Percentiles rank a stretch among this genome's conserved stretches.
phyloP scores from a whole-genome alignment of 2,329 filamentous ascomycete species.

The Cladosporium sp. region DNA sequence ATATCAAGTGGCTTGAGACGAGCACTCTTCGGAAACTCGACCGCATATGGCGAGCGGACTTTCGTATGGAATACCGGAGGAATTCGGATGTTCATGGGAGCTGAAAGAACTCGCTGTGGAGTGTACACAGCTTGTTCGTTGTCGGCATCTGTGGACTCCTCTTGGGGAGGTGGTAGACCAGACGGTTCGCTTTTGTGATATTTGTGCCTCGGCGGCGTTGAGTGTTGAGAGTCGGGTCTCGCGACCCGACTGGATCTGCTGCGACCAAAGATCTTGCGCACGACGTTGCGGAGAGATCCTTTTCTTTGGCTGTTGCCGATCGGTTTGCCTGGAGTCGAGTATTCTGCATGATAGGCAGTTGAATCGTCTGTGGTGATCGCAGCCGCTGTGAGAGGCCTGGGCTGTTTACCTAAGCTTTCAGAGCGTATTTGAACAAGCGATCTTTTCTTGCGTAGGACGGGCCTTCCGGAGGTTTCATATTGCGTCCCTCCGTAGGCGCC shows the following conservation, averaged over 20 bases:
- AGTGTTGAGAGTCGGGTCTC: not conserved
- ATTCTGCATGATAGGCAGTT: conserved; percentile 3
- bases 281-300: conserved; percentile 33
- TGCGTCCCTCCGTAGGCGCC: conserved; percentile 16
- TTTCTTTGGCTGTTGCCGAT: conserved; percentile 20
- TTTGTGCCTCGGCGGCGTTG: conserved; percentile 25
- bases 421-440: conserved; percentile 6
- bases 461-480: conserved; percentile 8
- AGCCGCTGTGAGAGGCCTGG: not conserved
- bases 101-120: conserved; percentile 21
- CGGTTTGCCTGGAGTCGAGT: conserved; percentile 17
- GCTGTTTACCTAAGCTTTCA: conserved; percentile 3
- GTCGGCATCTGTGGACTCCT: conserved; percentile 7
- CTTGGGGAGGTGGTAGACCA: conserved; percentile 18
- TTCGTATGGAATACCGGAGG: conserved; percentile 14
- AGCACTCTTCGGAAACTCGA: conserved; percentile 34
- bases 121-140: conserved; percentile 6
- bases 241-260: conserved; percentile 24
- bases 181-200: conserved; percentile 30
- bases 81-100: conserved; percentile 19
- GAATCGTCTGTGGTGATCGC: not conserved
- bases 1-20: conserved; percentile 33
- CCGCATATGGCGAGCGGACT: conserved; percentile 30
- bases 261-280: conserved; percentile 34
- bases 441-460: conserved; percentile 6